Conservation (phyloP, 306 rosid species). For the Quercus engelmannii region DNA sequence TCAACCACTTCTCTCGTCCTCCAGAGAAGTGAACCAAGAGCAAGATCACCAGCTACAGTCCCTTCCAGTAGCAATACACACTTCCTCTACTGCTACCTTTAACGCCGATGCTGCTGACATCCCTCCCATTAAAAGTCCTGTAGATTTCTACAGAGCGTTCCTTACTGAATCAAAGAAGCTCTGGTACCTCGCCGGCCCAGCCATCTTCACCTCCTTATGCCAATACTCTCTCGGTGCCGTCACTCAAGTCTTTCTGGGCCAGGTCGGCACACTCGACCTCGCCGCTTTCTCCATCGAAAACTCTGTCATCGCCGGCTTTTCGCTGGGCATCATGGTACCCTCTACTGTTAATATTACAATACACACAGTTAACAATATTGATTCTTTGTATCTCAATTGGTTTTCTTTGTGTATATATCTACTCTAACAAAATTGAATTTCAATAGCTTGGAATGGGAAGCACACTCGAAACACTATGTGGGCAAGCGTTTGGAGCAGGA, state of each 20-base stretch:
- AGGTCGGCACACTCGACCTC: constrained; percentile 64
- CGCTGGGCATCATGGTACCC: constrained; percentile 68
- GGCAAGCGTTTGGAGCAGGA: constrained; percentile 88
- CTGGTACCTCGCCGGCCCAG: constrained; percentile 92
- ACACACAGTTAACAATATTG: too few species aligned
- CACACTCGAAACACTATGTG: constrained; percentile 85
- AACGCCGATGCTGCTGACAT: constrained; percentile 56
- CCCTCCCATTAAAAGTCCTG: constrained; percentile 35
- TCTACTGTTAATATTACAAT: too few species aligned
- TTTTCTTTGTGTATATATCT: too few species aligned
- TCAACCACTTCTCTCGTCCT: constrained; percentile 25
- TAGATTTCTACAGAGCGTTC: constrained; percentile 50
- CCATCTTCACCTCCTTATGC: constrained; percentile 74
- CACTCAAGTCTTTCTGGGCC: constrained; percentile 81
- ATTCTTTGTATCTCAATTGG: too few species aligned
- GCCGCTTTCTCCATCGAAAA: constrained; percentile 88
- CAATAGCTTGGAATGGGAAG: constrained; percentile 89
- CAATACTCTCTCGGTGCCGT: constrained; percentile 93
- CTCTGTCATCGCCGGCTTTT: constrained; percentile 91
- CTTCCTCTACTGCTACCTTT: constrained; percentile 37
- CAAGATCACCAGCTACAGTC: constrained; percentile 10
- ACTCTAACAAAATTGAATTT: neutral
- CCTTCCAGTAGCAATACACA: constrained; percentile 4
- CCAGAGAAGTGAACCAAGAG: neutral
- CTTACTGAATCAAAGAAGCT: constrained; percentile 57